Conservation (phyloP, 805 yeast species). For the Kodamaea jinghongensis region DNA sequence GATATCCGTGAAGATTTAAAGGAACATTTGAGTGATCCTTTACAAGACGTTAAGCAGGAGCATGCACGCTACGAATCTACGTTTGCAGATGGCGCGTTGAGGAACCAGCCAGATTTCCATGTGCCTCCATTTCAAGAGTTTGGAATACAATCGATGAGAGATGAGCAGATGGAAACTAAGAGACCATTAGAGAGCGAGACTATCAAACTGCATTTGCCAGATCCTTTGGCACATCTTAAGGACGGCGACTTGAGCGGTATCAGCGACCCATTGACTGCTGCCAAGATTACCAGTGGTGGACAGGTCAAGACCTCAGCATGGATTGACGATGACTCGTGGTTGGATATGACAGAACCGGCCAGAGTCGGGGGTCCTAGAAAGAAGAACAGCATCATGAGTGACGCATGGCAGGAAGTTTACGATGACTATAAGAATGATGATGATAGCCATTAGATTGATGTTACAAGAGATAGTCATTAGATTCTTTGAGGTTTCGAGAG, state of each 20-base stretch:
- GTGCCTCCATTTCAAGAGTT: not conserved
- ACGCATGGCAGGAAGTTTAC: constrained; percentile 35
- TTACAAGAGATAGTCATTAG: too few relatives aligned
- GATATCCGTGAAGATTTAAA: constrained; percentile 15
- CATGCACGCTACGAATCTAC: not conserved
- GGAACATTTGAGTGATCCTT: constrained; percentile 17
- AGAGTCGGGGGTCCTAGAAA: constrained; percentile 6
- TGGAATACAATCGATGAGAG: not conserved
- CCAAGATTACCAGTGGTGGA: constrained; percentile 39
- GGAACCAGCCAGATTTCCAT: constrained; percentile 4
- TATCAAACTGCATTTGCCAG: constrained; percentile 30
- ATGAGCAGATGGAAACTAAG: not conserved
- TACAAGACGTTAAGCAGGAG: constrained; percentile 10
- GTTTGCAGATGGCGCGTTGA: not conserved
- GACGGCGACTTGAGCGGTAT: constrained; percentile 36
- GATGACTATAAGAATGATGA: constrained; percentile 44
- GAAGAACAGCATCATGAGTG: constrained; percentile 21
- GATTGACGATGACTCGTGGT: constrained; percentile 31
- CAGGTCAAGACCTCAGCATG: constrained; percentile 35
- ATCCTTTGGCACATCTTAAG: constrained; percentile 42
- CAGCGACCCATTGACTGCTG: constrained; percentile 36
- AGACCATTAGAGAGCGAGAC: constrained; percentile 10
- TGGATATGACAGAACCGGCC: constrained; percentile 15
- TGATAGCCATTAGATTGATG: constrained; percentile 24
- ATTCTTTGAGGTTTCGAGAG: too few relatives aligned